A percentile compares a stretch with the other conserved stretches of the same genome.
These are phyloP conservation scores for Mucuna pruriens DNA, from an alignment of 306 rosid species.

Conservation along the genomic window DNA sequence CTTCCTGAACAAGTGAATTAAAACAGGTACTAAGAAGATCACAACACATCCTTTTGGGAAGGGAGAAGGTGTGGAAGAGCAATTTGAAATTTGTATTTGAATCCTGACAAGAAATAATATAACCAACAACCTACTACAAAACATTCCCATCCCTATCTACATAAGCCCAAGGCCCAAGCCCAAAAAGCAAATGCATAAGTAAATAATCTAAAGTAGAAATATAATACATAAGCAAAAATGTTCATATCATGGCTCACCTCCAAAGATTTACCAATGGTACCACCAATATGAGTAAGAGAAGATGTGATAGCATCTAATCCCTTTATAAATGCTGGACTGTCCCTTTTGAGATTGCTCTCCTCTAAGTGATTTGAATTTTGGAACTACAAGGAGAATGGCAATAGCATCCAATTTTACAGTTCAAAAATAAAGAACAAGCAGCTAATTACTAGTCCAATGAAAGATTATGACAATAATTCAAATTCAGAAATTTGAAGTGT, in stretches of 20 bases:
- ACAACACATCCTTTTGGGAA: neutral
- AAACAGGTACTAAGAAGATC: conserved; percentile 31
- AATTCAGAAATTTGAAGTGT: conserved; percentile 15
- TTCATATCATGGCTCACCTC: conserved; percentile 66
- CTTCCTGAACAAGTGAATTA: conserved; percentile 61
- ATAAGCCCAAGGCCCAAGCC: neutral
- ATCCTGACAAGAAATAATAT: conserved; percentile 2
- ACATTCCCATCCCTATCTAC: conserved; percentile 7
- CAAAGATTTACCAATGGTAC: conserved; percentile 91
- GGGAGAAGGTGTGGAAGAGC: neutral
- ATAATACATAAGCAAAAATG: conserved; percentile 14
- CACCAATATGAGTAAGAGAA: conserved; percentile 81
- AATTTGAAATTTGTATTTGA: neutral
- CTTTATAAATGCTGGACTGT: conserved; percentile 65
- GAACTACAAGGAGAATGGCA: conserved; percentile 52
- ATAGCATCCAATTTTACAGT: conserved; percentile 34
- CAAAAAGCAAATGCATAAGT: conserved; percentile 6
- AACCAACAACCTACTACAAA: conserved; percentile 2
- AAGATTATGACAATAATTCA: conserved; percentile 4
- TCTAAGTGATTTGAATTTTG: conserved; percentile 49
- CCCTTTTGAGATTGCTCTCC: conserved; percentile 64
- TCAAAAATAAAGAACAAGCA: conserved; percentile 8
- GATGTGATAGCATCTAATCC: conserved; percentile 84
- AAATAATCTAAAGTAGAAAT: neutral
- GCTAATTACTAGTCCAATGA: conserved; percentile 28